Base-by-base conservation (phyloP, 2,329 filamentous ascomycete species). In the Lasiodiplodia hormozganensis region DNA sequence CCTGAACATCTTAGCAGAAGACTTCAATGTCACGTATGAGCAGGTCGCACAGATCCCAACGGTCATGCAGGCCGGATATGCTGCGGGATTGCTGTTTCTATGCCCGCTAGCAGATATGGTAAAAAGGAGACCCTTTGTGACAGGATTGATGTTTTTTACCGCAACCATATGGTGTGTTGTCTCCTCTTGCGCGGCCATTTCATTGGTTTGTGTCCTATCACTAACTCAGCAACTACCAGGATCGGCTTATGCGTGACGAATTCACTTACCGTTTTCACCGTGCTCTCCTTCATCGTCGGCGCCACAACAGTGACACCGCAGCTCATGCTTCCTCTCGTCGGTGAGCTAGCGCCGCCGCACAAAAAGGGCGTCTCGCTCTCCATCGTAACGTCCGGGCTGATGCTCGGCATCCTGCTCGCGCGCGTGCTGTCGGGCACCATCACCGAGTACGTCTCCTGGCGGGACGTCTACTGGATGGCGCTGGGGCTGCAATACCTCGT, bases 1-100 rank as follows among this genome's bases (percentile, higher is more conserved):
- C 57, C 82, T 95, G 28, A 93, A 94, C 74, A 87, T 91, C 62
- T 84, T 96, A 51, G 92, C 92, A 0, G 77, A 83, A 11, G 89
- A 91, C 18, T 95, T 96, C 74, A 74, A 85, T 65, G 89, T 95
- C 58, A 85, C 84, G 10, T 90, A 93, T 74, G 91, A 93, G 73
- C 83, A 85, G 66, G 88, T 92, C 0, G 83, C 87, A 4, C 79
- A 87, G 51, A 88, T 95, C 28, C 91, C 92, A 1, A 95, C 92
- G 0, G 81, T 94, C 53, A 89, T 92, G 78, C 93, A 96, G 77
- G 90, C 91, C 1, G 92, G 92, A 1, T 96, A 96, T 78, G 92
- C 92, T 0, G 84, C 83, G 0, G 92, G 92, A 0, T 76, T 96
- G 23, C 79, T 95, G 18, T 88, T 95, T 70, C 81, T 96, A 11